Base-by-base conservation (phyloP, 2,329 filamentous ascomycete species). In the Trichoderma koningii region DNA sequence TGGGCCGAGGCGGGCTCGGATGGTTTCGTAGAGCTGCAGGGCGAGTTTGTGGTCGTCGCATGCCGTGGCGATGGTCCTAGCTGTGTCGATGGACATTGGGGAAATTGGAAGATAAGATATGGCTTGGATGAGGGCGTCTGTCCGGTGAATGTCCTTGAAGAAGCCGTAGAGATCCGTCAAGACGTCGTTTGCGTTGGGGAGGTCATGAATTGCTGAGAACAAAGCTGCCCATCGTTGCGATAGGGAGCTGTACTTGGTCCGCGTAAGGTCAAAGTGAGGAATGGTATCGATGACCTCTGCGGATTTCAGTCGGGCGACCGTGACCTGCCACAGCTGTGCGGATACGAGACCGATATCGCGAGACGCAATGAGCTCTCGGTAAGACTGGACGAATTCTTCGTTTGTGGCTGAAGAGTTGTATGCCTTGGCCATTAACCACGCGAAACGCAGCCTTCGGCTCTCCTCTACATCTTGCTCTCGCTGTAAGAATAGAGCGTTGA, bases 41-140 rank as follows among this genome's bases (percentile, higher is more conserved):
- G 73, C 76, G 17, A 70, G 63, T 5, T 50, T 61, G 61, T 76
- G 69, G 52, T 76, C 70, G 17, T 67, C 48, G 60, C 69, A 69
- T 21, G 66, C 67, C 12, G 30, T 38, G 4, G 69, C 70, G 10
- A 71, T 41, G 7, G 68, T 67, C 23, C 68, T 66, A 2, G 69
- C 55, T 7, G 55, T 44, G 28, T 69, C 57, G 17, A 68, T 41
- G n/a, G 50, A 63, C 4, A 68, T n/a, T 19, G 34, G 21, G 15
- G 55, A 56, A 5, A 62, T 14, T 12, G 68, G 67, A 2, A 63
- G 47, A 1, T 55, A 64, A 14, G 65, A 64, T 15, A 72, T 6
- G 1, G 52, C 57, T 23, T 48, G 51, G 7, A 56, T 57, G 7
- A 69, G 38, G 10, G 64, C 55, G 4, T 67, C 34, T 44, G 69